phyloP scores from a whole-genome alignment of 495 filamentous ascomycete species.

The Neurospora terricola region DNA sequence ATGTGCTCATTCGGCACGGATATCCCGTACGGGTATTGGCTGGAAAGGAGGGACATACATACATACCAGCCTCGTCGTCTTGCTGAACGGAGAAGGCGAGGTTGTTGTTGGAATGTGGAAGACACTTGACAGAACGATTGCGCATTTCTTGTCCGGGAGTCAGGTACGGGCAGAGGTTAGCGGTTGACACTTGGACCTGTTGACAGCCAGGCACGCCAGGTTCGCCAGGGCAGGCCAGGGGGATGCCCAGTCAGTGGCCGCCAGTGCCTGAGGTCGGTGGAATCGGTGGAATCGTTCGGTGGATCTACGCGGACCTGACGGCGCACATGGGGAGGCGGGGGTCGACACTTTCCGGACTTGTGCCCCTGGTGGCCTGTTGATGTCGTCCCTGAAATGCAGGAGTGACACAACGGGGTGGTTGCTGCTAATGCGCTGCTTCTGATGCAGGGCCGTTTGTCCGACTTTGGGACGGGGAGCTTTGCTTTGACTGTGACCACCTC shows the following conservation, averaged over 20 bases:
- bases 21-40: neutral
- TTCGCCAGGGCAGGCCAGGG: neutral
- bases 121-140: constrained; percentile 28
- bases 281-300: neutral
- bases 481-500: neutral
- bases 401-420: neutral
- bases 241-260: neutral
- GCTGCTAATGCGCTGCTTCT: neutral
- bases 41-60: neutral
- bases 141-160: constrained; percentile 25
- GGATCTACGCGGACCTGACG: neutral
- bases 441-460: neutral
- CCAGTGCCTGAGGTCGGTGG: neutral
- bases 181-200: neutral
- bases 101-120: constrained; percentile 22
- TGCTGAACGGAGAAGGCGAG: constrained; percentile 20
- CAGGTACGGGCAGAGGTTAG: neutral
- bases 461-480: neutral
- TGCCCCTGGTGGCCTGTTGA: neutral
- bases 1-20: neutral
- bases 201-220: neutral
- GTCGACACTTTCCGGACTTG: neutral
- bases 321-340: neutral
- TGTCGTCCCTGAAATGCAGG: neutral
- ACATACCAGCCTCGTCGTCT: constrained; percentile 27